A percentile compares a stretch with the other conserved stretches of the same genome.
phyloP scores from a whole-genome alignment of 208 protist genomes.

The Trichomonas vaginalis region DNA sequence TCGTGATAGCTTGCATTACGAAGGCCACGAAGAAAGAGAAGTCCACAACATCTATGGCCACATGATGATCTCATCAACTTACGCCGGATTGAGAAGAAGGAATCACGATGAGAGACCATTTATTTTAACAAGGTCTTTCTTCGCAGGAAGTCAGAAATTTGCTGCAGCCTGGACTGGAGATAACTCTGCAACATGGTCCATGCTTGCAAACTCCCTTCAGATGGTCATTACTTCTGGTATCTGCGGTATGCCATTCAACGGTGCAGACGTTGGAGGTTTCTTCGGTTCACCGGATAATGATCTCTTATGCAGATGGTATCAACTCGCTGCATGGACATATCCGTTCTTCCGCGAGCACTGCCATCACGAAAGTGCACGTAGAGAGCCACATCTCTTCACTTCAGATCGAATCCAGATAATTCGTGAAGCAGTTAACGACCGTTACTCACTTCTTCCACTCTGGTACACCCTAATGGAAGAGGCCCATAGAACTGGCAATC shows the following conservation, averaged over 20 bases:
- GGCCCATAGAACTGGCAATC: conserved; percentile 54
- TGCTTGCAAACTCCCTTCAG: conserved; percentile 68
- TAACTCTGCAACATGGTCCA: conserved; percentile 78
- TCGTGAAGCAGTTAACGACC: conserved; percentile 33
- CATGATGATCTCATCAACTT: conserved; percentile 47
- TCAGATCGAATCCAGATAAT: conserved; percentile 35
- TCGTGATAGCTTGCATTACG: conserved; percentile 58
- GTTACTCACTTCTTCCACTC: conserved; percentile 77
- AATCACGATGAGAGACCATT: conserved; percentile 62
- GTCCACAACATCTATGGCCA: conserved; percentile 91
- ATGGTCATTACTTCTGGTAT: conserved; percentile 80
- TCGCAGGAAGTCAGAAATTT: conserved; percentile 85
- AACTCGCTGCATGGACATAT: conserved; percentile 65
- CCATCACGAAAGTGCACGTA: conserved; percentile 76
- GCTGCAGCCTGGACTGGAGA: conserved; percentile 90
- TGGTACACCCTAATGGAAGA: conserved; percentile 80
- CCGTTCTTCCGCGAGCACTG: conserved; percentile 93
- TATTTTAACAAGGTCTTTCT: conserved; percentile 86
- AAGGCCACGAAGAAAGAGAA: conserved; percentile 68
- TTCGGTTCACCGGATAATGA: conserved; percentile 74
- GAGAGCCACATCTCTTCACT: conserved; percentile 86
- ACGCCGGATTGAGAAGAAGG: conserved; percentile 56
- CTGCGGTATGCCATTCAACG: conserved; percentile 74
- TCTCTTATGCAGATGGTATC: conserved; percentile 87
- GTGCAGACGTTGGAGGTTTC: conserved; percentile 90